Evolutionary conservation across 176 grass and related monocot genomes (phyloP), one percentile per base, ranked within the genome.

Genomic region (Tillandsia leiboldiana): DNA sequence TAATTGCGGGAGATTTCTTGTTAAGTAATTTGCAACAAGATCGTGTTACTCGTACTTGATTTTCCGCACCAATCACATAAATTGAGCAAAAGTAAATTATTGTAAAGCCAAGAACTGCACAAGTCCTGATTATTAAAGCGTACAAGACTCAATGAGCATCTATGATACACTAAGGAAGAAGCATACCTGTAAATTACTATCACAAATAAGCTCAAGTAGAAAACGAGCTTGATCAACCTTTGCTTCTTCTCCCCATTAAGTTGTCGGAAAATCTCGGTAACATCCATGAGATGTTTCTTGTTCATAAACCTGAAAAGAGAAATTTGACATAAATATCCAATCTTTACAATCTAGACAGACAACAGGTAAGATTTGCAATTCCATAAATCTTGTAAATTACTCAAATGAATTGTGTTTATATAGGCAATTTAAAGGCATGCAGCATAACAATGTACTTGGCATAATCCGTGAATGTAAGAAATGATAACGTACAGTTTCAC

Each of bases 151-250:
- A 48, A 68, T 54, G n/a, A 47, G 50, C 54, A 75, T 23, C 48
- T 20, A 85, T 63, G 49, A 65, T 61, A 65, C 70, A 52, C 14
- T 11, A 77, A 63, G 5, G 6, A n/a, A 72, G 70, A 61, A 20
- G 26, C 75, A 53, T 81, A 97, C 93, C 93, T 97, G 84, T 92
- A 97, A 69, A 97, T 97, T 48, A 86, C 86, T 77, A 97, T 81
- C 58, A 97, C 78, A 90, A 97, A 97, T 72, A 90, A 87, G 68
- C 68, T 78, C 50, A 92, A 89, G 74, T 97, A 97, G 68, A 90
- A 81, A 61, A 79, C 76, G 75, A 97, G 94, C 68, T 97, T 97
- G 33, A 97, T 87, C 64, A 97, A 73, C 68, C 94, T 63, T 77
- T 92, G 90, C 72, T 92, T 97, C 82, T 97, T 97, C 77, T 97